Base-by-base conservation (phyloP, 768 basidiomycete genomes). In the Lyophyllum shimeji region DNA sequence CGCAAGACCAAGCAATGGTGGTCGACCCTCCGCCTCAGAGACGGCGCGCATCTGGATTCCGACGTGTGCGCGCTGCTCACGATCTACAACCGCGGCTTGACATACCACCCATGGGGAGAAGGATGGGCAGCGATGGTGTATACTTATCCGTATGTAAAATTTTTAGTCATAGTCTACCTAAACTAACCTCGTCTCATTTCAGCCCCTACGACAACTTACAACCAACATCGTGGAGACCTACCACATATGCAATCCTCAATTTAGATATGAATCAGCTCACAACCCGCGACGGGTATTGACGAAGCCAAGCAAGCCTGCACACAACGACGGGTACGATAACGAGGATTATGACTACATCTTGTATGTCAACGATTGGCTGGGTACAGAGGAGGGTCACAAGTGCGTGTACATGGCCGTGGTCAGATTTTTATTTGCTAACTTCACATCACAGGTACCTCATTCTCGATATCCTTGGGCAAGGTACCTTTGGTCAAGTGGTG, bases 341-440 rank as follows among this genome's bases (percentile, higher is more conserved):
- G 96, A 98, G 64, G 97, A 99, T 71, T 96, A 95, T 65, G 97
- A 99, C 69, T 99, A 99, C 67, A 98, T 99, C 65, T 83, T 99
- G 56, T 99, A 98, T 71, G 97, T 99, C 68, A 99, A 99, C 67
- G 97, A 99, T 66, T 95, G 93, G 80, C 75, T 99, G 55, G 97
- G 97, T 2, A 87, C 83, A 23, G 97, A 98, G 65, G 92, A 95
- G 58, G 91, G 93, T 46, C 89, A 97, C 80, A 94, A 97, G 93
- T 95, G 67, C 68, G 90, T 53, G 47, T 48, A 44, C 48, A 48
- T 45, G 29, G 55, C 48, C 37, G 53, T 49, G 33, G 11, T 17
- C 31, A 24, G 46, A 56, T 24, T 17, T 33, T 21, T 31, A 61
- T 53, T 43, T 63, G 56, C 42, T 57, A 61, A 57, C 59, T 31